Evolutionary conservation across 371 early-diverging fungal genomes (phyloP).

Genomic region (Mucor indicus): DNA sequence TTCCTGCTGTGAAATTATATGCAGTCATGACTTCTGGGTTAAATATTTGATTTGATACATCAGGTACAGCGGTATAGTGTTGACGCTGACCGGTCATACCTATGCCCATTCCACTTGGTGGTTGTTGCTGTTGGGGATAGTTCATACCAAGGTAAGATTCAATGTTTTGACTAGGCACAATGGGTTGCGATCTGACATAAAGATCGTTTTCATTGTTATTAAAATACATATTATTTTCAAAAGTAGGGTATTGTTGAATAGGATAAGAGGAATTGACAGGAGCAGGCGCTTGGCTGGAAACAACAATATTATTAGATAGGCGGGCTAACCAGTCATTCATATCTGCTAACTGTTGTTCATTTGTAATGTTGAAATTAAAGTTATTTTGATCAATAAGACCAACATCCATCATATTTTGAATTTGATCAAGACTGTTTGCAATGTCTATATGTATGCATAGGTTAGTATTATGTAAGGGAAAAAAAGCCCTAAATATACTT

Average conservation of each 20-base stretch:
- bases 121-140: background rate
- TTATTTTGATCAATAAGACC: conserved; percentile 15
- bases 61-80: conserved; percentile 32
- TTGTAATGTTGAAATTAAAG: conserved; percentile 18
- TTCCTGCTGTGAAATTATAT: conserved; percentile 32
- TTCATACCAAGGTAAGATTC: too few relatives aligned
- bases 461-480: too few relatives aligned
- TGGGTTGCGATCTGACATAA: conserved; percentile 19
- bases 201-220: conserved; percentile 13
- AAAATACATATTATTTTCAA: conserved; percentile 5
- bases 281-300: too few relatives aligned
- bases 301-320: conserved; percentile 20
- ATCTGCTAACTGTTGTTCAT: conserved; percentile 17
- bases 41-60: conserved; percentile 19
- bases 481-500: too few relatives aligned
- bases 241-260: conserved; percentile 2
- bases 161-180: conserved; percentile 11
- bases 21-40: conserved; percentile 33
- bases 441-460: too few relatives aligned
- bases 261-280: background rate
- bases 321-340: conserved; percentile 23
- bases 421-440: conserved; percentile 13
- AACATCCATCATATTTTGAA: conserved; percentile 17
- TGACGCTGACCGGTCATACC: conserved; percentile 28
- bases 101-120: background rate